Evolutionary conservation across 2,329 filamentous ascomycete species (phyloP).

Genomic region (Colletotrichum sublineola): DNA sequence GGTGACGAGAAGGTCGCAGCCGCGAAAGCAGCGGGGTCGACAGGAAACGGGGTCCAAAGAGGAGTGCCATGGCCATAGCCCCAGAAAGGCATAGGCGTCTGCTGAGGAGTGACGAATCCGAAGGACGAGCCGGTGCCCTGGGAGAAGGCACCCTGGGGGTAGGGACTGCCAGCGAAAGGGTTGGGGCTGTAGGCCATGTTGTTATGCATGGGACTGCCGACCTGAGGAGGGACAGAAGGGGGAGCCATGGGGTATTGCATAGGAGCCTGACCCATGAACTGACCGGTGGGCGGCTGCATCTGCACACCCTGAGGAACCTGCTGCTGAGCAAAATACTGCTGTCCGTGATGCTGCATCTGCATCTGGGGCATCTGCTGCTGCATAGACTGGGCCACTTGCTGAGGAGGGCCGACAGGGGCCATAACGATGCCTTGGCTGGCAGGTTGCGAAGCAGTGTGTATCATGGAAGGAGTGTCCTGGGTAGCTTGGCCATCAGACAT

Average conservation of each 20-base stretch:
- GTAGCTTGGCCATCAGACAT: neutral
- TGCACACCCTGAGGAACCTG: slow-evolving; percentile 15
- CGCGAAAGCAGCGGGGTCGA: slow-evolving; percentile 28
- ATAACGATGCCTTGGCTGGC: neutral
- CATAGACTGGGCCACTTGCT: slow-evolving; percentile 6
- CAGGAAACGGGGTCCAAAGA: slow-evolving; percentile 36
- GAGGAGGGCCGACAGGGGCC: neutral
- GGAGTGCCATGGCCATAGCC: slow-evolving; percentile 38
- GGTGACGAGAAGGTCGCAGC: slow-evolving; percentile 33
- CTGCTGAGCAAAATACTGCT: slow-evolving; percentile 8
- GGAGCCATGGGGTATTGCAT: slow-evolving; percentile 35
- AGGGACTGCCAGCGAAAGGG: slow-evolving; percentile 24
- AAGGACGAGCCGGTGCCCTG: slow-evolving; percentile 32
- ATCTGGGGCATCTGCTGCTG: slow-evolving; percentile 15
- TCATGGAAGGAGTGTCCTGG: slow-evolving; percentile 20
- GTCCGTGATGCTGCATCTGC: neutral
- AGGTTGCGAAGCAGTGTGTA: slow-evolving; percentile 13
- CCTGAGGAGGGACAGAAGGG: slow-evolving; percentile 29
- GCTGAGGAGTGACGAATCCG: slow-evolving; percentile 36
- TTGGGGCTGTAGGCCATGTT: slow-evolving; percentile 23
- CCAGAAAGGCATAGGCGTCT: slow-evolving; percentile 36
- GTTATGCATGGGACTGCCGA: slow-evolving; percentile 29
- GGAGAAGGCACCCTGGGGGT: slow-evolving; percentile 25
- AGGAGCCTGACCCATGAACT: slow-evolving; percentile 13
- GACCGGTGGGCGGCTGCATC: slow-evolving; percentile 10